These are phyloP conservation scores for Aspergillus oerlinghausenensis DNA, from an alignment of 2,329 filamentous ascomycete genomes.

Conservation along the genomic window DNA sequence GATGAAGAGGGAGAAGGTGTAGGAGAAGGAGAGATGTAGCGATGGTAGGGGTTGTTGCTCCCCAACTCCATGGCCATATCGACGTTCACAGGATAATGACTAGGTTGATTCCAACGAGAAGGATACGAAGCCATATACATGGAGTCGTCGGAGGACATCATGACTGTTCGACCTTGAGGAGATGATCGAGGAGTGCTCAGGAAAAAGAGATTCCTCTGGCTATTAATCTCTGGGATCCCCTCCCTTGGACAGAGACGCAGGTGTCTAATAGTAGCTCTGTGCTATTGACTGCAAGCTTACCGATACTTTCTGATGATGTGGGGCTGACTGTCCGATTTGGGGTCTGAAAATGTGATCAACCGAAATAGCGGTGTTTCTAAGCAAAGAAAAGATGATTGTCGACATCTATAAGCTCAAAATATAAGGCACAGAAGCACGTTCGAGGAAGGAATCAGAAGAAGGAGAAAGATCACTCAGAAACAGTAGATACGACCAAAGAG, in stretches of 20 bases:
- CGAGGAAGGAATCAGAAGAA: not conserved
- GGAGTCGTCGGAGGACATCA: slow-evolving; percentile 18
- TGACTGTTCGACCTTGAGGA: not conserved
- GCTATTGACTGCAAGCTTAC: slow-evolving; percentile 14
- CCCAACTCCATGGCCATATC: slow-evolving; percentile 6
- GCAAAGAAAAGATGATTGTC: not conserved
- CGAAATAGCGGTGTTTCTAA: not conserved
- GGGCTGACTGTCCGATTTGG: slow-evolving; percentile 4
- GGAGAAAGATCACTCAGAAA: not conserved
- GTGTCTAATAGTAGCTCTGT: slow-evolving; percentile 10
- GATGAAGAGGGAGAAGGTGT: slow-evolving; percentile 3
- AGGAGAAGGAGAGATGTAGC: slow-evolving; percentile 23
- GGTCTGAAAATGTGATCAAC: slow-evolving; percentile 1
- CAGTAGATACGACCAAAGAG: slow-evolving; percentile 8
- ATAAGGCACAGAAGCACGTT: not conserved
- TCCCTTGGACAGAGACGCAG: slow-evolving; percentile 12
- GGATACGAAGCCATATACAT: slow-evolving; percentile 18
- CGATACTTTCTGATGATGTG: slow-evolving; percentile 7
- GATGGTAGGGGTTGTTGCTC: slow-evolving; percentile 25
- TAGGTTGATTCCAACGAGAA: slow-evolving; percentile 16
- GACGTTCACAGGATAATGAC: slow-evolving; percentile 15
- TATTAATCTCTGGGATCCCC: not conserved
- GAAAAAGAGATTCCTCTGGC: not conserved
- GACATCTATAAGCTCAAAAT: not conserved
- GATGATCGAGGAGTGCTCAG: slow-evolving; percentile 1